Conservation (phyloP, 345 rosid species). For the Brassica rapa region DNA sequence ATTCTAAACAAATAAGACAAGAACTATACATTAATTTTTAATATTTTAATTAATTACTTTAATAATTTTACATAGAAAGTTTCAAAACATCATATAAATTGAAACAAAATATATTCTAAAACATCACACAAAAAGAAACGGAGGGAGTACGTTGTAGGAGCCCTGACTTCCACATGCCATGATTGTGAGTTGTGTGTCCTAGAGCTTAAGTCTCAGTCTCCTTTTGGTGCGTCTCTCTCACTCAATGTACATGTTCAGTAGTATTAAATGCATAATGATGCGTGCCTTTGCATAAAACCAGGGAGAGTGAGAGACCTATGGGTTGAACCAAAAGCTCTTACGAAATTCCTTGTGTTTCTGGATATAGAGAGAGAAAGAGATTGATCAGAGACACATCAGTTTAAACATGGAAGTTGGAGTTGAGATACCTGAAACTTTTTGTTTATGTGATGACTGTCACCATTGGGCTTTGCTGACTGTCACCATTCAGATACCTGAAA, state of each 20-base stretch:
- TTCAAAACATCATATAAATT: too few species aligned
- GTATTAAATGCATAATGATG: conserved; percentile 31
- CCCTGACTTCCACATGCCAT: conserved; percentile 33
- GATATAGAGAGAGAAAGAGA: neutral
- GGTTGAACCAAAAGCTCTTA: conserved; percentile 31
- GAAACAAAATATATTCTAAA: too few species aligned
- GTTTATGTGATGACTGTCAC: too few species aligned
- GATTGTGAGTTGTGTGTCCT: conserved; percentile 7
- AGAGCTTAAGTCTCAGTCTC: conserved; percentile 27
- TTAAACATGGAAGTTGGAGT: conserved; percentile 30
- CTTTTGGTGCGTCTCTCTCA: conserved; percentile 21
- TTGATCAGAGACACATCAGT: neutral
- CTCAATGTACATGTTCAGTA: conserved; percentile 20
- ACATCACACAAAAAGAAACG: too few species aligned
- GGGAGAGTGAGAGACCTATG: conserved; percentile 30
- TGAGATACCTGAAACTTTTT: conserved; percentile 23
- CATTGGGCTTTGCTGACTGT: too few species aligned
- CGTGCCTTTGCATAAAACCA: conserved; percentile 22
- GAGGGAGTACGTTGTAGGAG: neutral
- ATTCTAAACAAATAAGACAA: too few species aligned
- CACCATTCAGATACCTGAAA: too few species aligned
- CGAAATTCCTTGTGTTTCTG: conserved; percentile 36
- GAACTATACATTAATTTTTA: too few species aligned
- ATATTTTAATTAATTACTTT: too few species aligned
- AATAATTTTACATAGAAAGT: too few species aligned